Percentiles rank a stretch among this genome's conserved stretches.
Conservation (phyloP, 2,329 filamentous ascomycete species). For the Fusarium avenaceum region DNA sequence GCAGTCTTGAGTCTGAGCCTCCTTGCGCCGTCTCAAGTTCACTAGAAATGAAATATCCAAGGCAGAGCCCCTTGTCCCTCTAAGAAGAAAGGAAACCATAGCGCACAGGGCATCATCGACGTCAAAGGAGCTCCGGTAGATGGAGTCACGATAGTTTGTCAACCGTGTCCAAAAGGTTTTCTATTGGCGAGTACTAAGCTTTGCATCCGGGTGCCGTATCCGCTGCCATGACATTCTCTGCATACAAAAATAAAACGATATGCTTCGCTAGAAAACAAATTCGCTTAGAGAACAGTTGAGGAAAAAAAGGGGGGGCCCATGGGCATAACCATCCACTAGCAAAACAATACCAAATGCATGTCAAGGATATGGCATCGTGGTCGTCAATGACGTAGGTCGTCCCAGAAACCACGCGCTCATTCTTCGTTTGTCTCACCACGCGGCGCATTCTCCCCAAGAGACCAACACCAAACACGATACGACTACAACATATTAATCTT, state of each 20-base stretch:
- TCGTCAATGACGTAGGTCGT: conserved; percentile 49
- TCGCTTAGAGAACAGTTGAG: conserved; percentile 17
- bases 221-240: neutral
- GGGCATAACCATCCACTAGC: conserved; percentile 10
- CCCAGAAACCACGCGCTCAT: conserved; percentile 48
- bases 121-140: conserved; percentile 21
- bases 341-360: conserved; percentile 21
- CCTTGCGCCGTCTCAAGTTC: conserved; percentile 10
- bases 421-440: conserved; percentile 48
- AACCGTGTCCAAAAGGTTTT: conserved; percentile 4
- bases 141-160: conserved; percentile 7
- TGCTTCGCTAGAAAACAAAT: conserved; percentile 7
- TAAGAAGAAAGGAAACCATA: conserved; percentile 1
- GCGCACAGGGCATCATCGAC: conserved; percentile 10
- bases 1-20: conserved; percentile 31
- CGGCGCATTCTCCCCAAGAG: neutral
- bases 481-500: neutral
- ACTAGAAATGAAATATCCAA: conserved; percentile 37
- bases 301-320: conserved; percentile 2
- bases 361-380: conserved; percentile 28
- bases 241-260: conserved; percentile 9
- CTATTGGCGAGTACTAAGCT: neutral
- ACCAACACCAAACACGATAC: neutral
- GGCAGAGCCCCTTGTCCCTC: conserved; percentile 37
- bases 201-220: conserved; percentile 8